Conservation (phyloP, 2,329 filamentous ascomycete species). For the Aspergillus flavus region DNA sequence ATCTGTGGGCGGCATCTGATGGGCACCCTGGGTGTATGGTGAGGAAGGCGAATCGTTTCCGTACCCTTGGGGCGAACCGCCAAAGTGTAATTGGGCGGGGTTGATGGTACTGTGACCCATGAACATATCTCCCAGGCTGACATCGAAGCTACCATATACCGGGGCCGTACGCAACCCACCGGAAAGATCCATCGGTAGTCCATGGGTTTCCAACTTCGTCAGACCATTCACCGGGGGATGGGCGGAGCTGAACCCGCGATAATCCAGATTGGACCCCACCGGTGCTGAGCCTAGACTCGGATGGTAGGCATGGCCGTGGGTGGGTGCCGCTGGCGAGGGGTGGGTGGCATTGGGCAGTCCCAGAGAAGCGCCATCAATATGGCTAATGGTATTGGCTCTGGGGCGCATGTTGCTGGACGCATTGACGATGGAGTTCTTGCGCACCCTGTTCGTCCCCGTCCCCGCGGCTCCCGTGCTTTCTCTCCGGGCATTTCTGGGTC, state of each 20-base stretch:
- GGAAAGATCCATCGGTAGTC: slow-evolving; percentile 66
- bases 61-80: slow-evolving; percentile 67
- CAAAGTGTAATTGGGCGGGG: slow-evolving; percentile 76
- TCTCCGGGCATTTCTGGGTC: slow-evolving; percentile 78
- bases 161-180: slow-evolving; percentile 79
- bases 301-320: slow-evolving; percentile 65
- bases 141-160: slow-evolving; percentile 68
- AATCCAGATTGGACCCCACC: slow-evolving; percentile 59
- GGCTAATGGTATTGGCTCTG: slow-evolving; percentile 92
- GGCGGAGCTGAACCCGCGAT: slow-evolving; percentile 64
- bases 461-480: slow-evolving; percentile 80
- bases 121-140: slow-evolving; percentile 70
- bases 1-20: slow-evolving; percentile 59
- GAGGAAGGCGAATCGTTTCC: slow-evolving; percentile 44
- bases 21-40: slow-evolving; percentile 44
- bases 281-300: slow-evolving; percentile 71
- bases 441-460: slow-evolving; percentile 70
- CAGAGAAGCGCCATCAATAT: slow-evolving; percentile 77
- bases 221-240: slow-evolving; percentile 65
- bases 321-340: slow-evolving; percentile 18
- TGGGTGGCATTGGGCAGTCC: slow-evolving; percentile 56
- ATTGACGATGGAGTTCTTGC: slow-evolving; percentile 86
- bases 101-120: slow-evolving; percentile 69
- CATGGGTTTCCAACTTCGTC: slow-evolving; percentile 80
- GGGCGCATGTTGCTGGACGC: slow-evolving; percentile 70